Percentiles rank a stretch among this genome's conserved stretches.
These are phyloP conservation scores for Russula compacta DNA, from an alignment of 768 basidiomycete species.

Conservation along the genomic window DNA sequence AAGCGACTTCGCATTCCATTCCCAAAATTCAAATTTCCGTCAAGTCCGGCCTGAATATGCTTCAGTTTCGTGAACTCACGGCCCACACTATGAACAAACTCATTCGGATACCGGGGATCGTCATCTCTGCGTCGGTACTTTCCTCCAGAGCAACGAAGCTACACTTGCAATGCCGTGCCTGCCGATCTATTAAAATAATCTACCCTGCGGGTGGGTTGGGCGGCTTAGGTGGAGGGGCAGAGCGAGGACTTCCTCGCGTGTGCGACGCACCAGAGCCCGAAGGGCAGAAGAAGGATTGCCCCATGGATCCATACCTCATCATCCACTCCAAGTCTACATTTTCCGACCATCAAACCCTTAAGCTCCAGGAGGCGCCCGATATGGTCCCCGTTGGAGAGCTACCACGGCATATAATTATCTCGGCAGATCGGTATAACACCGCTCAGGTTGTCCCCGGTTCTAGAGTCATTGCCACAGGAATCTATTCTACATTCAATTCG, in stretches of 20 bases:
- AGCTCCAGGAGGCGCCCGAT: constrained; percentile 97
- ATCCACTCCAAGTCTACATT: constrained; percentile 91
- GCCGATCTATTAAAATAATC: constrained; percentile 70
- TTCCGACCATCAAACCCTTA: constrained; percentile 92
- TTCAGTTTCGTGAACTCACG: constrained; percentile 88
- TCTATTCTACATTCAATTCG: constrained; percentile 93
- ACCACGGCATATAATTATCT: constrained; percentile 89
- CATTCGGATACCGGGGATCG: constrained; percentile 94
- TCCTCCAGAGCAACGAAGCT: constrained; percentile 90
- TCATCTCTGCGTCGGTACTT: constrained; percentile 91
- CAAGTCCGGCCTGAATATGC: constrained; percentile 83
- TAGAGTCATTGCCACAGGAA: constrained; percentile 89
- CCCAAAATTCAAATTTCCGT: constrained; percentile 82
- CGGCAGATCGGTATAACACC: constrained; percentile 83
- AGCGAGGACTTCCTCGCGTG: constrained; percentile 73
- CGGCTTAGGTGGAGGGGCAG: constrained; percentile 79
- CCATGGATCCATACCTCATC: constrained; percentile 92
- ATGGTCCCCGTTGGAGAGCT: constrained; percentile 99
- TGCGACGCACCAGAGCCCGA: constrained; percentile 77
- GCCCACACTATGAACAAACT: constrained; percentile 94
- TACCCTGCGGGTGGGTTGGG: constrained; percentile 73
- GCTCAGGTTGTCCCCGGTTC: constrained; percentile 94
- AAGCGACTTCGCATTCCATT: constrained; percentile 34
- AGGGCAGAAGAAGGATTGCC: constrained; percentile 90
- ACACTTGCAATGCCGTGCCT: constrained; percentile 87